Evolutionary conservation across 179 eudicot genomes (phyloP), one percentile per base, ranked within the genome.

Genomic region (Silene vulgaris): DNA sequence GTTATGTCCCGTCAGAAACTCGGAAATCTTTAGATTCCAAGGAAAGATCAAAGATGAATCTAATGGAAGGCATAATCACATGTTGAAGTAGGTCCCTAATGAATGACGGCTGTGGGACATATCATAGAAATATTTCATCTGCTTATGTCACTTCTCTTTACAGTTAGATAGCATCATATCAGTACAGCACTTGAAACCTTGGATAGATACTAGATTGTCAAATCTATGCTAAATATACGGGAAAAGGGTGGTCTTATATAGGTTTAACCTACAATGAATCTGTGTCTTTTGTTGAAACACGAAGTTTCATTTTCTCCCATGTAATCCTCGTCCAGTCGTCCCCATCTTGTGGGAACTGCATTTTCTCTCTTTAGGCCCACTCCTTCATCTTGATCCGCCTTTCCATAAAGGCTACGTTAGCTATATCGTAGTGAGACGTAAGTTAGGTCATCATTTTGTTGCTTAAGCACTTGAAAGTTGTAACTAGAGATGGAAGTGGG

Each of bases 201-300:
- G 43, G 74, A 28, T 74, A 26, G 45, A 19, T 65, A 63, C 65
- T 70, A 17, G 75, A 29, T 19, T 71, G 65, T 61, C 56, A 60
- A 68, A 62, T 62, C 70, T 26, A 20, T 26, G 28, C 69, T 30
- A 37, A 52, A 45, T 28, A 54, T 61, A 74, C 8, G 62, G 56
- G 17, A 56, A 67, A n/a, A 40, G 37, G 26, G 71, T 43, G 45
- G 68, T 61, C n/a, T 35, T 26, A 3, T 74, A 48, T 50, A 26
- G 45, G 9, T 28, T 6, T 73, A 26, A 8, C 26, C 73, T 54
- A 65, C 66, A 57, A 5, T 45, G 19, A 52, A 19, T 71, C 17
- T 81, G 76, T 82, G 85, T 76, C 75, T 43, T 76, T 48, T 35
- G 54, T 68, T 79, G 20, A 50, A 62, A 79, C 85, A 82, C 85